Conservation (phyloP, 164 flowering plant species). For the Umbellularia californica region DNA sequence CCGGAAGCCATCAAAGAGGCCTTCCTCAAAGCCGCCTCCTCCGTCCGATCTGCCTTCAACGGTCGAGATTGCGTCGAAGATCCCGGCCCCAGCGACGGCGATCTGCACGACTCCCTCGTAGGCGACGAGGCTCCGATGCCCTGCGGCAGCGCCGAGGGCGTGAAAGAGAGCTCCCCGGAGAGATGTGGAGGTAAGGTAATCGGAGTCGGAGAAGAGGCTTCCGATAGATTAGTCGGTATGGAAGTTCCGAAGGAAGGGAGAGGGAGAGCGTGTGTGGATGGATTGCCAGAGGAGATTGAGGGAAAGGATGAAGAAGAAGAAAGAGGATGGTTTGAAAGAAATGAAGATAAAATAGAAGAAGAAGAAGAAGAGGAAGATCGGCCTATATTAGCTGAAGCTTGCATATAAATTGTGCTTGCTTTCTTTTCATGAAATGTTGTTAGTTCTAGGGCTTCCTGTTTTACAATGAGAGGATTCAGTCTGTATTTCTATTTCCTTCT, state of each 20-base stretch:
- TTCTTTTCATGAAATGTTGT: too few species aligned
- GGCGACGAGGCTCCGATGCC: conserved; percentile 26
- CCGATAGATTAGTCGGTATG: conserved; percentile 14
- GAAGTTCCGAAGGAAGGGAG: conserved; percentile 8
- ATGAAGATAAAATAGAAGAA: background rate
- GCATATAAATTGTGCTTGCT: background rate
- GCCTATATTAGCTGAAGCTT: conserved; percentile 31
- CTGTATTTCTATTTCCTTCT: too few species aligned
- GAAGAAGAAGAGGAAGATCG: conserved; percentile 17
- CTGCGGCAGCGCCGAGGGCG: conserved; percentile 34
- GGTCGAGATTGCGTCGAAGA: conserved; percentile 29
- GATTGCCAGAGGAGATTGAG: conserved; percentile 26
- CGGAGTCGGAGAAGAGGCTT: conserved; percentile 4
- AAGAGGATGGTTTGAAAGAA: background rate
- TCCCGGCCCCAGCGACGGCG: conserved; percentile 29
- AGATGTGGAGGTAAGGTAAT: conserved; percentile 20
- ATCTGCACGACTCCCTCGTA: conserved; percentile 25
- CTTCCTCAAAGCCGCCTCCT: conserved; percentile 72
- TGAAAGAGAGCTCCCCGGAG: conserved; percentile 29
- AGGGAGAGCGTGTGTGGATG: conserved; percentile 35
- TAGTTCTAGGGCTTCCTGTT: too few species aligned
- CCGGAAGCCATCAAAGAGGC: conserved; percentile 78
- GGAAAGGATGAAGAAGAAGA: conserved; percentile 15
- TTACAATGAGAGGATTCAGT: too few species aligned
- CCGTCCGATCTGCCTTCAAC: conserved; percentile 35